Base-by-base conservation (phyloP, 306 rosid species). In the Cucurbita maxima region DNA sequence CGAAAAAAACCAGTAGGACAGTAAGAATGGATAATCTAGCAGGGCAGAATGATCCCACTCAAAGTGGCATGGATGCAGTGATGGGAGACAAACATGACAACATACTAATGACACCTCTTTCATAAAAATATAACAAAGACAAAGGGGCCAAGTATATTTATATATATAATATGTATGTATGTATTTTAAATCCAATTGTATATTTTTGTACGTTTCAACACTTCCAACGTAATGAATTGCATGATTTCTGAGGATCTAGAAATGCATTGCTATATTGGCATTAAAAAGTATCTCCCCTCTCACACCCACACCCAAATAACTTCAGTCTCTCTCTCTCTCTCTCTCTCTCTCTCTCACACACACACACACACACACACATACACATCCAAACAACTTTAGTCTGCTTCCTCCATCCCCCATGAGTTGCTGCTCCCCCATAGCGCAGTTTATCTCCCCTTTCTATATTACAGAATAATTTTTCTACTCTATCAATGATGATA, bases 331-430 rank as follows among this genome's bases (percentile, higher is more conserved):
- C 56, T 40, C 43, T 48, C 11, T 48, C 47, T 15, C 20, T 37
- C 69, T 15, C 11, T 0, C 25, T 25, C 2, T 1, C 25, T 1
- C 25, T 1, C 25, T 1, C 25, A 0, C 25, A 0, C 25, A 0
- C 25, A 25, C 25, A 1, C 2, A 25, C 25, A 25, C 25, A 25
- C 53, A 48, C 53, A 48, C 13, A 48, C 53, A 2, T 48, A 10
- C 69, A 36, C 68, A 60, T 20, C 5, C 20, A 15, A 36, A 60
- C 38, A n/a, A 61, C 25, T 61, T 61, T 18, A 38, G 69, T 38
- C 38, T 37, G 68, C 22, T 61, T 61, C 22, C 68, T 12, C 53
- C 53, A 48, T 48, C 15, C 53, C 10, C 13, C 52, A 48, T 12
- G 53, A 12, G 53, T 13, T 48, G 53, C 53, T 48, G 53, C 53